Conservation (phyloP, 1,139 yeast genomes). For the Pichiaceae sp. region DNA sequence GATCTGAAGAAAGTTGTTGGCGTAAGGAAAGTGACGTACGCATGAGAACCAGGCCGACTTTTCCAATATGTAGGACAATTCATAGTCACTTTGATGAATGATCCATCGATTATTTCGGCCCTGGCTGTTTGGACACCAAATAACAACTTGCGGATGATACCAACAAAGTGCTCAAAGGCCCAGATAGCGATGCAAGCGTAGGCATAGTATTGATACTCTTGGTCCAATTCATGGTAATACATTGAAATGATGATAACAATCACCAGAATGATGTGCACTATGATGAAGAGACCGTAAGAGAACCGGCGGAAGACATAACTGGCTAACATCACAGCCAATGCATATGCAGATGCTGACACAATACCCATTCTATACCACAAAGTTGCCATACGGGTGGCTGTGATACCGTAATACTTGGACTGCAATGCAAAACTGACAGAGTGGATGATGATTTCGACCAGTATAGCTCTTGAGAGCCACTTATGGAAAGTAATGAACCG, state of each 20-base stretch:
- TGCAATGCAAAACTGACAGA: constrained; percentile 39
- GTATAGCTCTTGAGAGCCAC: constrained; percentile 48
- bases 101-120: constrained; percentile 30
- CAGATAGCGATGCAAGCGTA: constrained; percentile 54
- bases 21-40: constrained; percentile 37
- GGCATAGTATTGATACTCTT: constrained; percentile 38
- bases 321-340: constrained; percentile 39
- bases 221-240: constrained; percentile 46
- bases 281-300: constrained; percentile 57
- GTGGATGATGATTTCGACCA: constrained; percentile 37
- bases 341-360: constrained; percentile 33
- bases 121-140: constrained; percentile 46
- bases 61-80: constrained; percentile 30
- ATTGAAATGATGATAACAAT: constrained; percentile 46
- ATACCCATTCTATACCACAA: constrained; percentile 49
- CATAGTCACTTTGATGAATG: constrained; percentile 30
- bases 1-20: constrained; percentile 31
- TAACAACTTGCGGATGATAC: constrained; percentile 38
- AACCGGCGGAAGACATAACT: constrained; percentile 42
- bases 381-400: constrained; percentile 28
- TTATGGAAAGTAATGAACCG: constrained; percentile 59
- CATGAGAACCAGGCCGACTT: constrained; percentile 47
- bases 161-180: constrained; percentile 48
- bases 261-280: constrained; percentile 51
- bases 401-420: constrained; percentile 31